Percentiles rank a stretch among this genome's conserved stretches.
phyloP scores from a whole-genome alignment of 2,329 filamentous ascomycete species.

The Diaporthe amygdali region DNA sequence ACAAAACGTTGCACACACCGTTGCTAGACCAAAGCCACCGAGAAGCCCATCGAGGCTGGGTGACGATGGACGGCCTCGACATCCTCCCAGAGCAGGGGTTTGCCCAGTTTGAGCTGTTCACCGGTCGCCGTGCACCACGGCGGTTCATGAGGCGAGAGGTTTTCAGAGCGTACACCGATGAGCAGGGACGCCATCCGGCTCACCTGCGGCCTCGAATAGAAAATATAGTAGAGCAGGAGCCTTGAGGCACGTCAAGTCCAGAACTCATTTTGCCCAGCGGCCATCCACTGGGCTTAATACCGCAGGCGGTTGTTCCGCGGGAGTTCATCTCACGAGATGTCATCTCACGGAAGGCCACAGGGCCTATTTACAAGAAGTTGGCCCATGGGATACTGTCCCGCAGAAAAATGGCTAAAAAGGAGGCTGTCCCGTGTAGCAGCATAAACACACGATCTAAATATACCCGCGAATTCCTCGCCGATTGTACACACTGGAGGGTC shows the following conservation, averaged over 20 bases:
- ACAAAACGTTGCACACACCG: constrained; percentile 75
- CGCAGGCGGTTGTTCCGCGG: not conserved
- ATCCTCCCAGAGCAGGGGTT: constrained; percentile 80
- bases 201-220: constrained; percentile 47
- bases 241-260: constrained; percentile 30
- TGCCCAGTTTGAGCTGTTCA: constrained; percentile 83
- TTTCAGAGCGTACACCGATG: constrained; percentile 49
- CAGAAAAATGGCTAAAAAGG: not conserved
- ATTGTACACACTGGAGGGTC: not conserved
- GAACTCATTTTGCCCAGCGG: not conserved
- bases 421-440: not conserved
- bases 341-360: not conserved
- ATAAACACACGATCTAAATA: not conserved
- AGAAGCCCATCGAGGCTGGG: constrained; percentile 68
- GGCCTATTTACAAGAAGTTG: not conserved
- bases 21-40: constrained; percentile 70
- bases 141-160: constrained; percentile 74
- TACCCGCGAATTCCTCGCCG: not conserved
- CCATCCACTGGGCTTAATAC: not conserved
- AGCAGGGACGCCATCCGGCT: constrained; percentile 44
- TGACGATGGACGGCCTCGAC: constrained; percentile 77
- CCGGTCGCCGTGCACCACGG: constrained; percentile 71
- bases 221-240: constrained; percentile 46
- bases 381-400: not conserved
- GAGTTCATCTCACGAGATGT: not conserved